These are phyloP conservation scores for Paramecium tetraurelia DNA, from an alignment of 73 alveolate species.

Conservation along the genomic window DNA sequence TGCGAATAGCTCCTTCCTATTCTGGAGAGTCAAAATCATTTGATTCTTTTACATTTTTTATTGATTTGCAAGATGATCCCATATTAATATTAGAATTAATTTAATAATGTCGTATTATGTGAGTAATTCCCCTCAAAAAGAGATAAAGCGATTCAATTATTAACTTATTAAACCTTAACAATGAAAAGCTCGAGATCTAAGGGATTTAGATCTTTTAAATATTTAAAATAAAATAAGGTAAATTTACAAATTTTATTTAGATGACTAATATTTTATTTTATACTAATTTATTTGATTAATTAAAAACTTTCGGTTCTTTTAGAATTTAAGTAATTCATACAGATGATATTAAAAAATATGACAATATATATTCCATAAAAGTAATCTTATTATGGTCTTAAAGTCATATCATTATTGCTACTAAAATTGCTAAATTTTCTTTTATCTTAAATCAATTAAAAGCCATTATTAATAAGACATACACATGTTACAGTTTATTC, in stretches of 20 bases:
- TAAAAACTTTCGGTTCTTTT: too few relatives aligned
- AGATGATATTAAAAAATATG: too few relatives aligned
- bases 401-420: not conserved
- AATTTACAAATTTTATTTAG: not conserved
- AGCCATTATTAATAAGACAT: not conserved
- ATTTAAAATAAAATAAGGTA: not conserved
- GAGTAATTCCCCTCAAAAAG: not conserved
- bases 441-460: not conserved
- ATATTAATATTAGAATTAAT: not conserved
- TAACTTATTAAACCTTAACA: not conserved
- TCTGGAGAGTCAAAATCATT: not conserved
- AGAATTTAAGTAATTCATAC: too few relatives aligned
- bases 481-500: not conserved
- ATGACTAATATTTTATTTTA: too few relatives aligned
- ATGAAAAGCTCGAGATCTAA: not conserved
- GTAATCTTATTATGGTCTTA: not conserved
- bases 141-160: not conserved
- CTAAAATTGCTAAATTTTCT: not conserved
- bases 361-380: too few relatives aligned
- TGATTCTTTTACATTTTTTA: not conserved
- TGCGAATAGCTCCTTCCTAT: not conserved
- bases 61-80: not conserved
- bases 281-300: not conserved
- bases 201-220: not conserved
- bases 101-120: not conserved